These are phyloP conservation scores for Ziziphus jujuba DNA, from an alignment of 306 rosid species.

Conservation along the genomic window DNA sequence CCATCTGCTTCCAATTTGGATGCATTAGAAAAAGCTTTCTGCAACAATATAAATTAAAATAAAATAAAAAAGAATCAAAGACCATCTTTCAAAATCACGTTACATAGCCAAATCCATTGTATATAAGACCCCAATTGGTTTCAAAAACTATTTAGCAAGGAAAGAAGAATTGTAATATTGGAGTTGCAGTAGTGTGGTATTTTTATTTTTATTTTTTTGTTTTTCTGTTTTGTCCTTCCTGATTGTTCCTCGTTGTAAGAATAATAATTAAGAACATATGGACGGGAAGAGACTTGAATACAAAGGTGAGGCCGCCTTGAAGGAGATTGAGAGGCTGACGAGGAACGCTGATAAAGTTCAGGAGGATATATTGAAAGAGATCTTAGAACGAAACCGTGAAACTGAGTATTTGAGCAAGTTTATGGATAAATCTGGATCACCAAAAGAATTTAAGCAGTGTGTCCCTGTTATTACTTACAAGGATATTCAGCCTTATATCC, in stretches of 20 bases:
- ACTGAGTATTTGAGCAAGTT: constrained; percentile 72
- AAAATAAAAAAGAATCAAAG: constrained; percentile 3
- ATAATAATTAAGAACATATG: too few relatives aligned
- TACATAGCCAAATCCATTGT: constrained; percentile 30
- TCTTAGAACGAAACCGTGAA: constrained; percentile 54
- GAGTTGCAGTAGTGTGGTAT: too few relatives aligned
- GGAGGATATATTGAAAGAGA: constrained; percentile 57
- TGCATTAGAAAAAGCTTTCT: constrained; percentile 7
- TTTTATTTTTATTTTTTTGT: too few relatives aligned
- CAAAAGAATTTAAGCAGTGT: constrained; percentile 43
- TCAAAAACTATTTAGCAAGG: constrained; percentile 29
- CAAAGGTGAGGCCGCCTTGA: constrained; percentile 82
- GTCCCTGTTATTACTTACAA: constrained; percentile 69
- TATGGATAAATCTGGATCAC: constrained; percentile 32
- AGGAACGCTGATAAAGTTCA: constrained; percentile 65
- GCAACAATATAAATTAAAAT: not conserved
- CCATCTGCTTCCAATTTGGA: constrained; percentile 33
- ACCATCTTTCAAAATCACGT: constrained; percentile 17
- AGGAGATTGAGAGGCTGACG: constrained; percentile 82
- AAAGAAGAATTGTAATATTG: constrained; percentile 10
- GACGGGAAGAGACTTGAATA: constrained; percentile 82
- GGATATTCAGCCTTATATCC: constrained; percentile 57
- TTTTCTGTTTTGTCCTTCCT: too few relatives aligned
- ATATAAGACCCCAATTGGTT: constrained; percentile 30
- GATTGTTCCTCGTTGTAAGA: too few relatives aligned